Percentiles rank a stretch among this genome's conserved stretches.
phyloP scores from a whole-genome alignment of 257 asterid genomes.

The Nicotiana paniculata region DNA sequence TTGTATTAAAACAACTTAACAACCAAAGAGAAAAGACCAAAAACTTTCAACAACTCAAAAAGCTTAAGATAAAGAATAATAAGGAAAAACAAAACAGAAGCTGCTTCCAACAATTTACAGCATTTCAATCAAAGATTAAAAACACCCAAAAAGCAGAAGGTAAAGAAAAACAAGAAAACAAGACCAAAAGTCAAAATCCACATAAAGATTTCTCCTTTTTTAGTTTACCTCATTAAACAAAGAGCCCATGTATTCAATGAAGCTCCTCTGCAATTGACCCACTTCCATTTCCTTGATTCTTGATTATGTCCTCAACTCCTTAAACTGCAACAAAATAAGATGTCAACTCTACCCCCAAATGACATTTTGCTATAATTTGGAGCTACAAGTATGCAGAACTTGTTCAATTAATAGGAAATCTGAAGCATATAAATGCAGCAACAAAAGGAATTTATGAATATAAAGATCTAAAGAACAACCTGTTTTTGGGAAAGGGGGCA shows the following conservation, averaged over 20 bases:
- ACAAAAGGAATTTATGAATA: conserved; percentile 20
- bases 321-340: not conserved
- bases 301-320: not conserved
- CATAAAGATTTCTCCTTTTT: not conserved
- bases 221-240: conserved; percentile 55
- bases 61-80: not conserved
- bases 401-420: conserved; percentile 7
- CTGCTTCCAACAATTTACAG: not conserved
- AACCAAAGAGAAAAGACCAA: not conserved
- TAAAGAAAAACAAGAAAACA: not conserved
- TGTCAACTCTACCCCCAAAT: not conserved
- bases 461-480: conserved; percentile 21
- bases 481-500: conserved; percentile 15
- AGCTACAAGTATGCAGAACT: not conserved
- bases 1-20: not conserved
- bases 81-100: not conserved
- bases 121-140: not conserved
- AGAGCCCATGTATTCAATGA: conserved; percentile 41
- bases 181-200: not conserved
- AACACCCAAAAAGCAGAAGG: not conserved
- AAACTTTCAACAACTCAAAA: not conserved
- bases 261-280: conserved; percentile 60
- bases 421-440: conserved; percentile 29
- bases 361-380: not conserved
- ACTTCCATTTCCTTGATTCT: conserved; percentile 42